phyloP scores from a whole-genome alignment of 495 filamentous ascomycete genomes.

The Penicillium steckii region DNA sequence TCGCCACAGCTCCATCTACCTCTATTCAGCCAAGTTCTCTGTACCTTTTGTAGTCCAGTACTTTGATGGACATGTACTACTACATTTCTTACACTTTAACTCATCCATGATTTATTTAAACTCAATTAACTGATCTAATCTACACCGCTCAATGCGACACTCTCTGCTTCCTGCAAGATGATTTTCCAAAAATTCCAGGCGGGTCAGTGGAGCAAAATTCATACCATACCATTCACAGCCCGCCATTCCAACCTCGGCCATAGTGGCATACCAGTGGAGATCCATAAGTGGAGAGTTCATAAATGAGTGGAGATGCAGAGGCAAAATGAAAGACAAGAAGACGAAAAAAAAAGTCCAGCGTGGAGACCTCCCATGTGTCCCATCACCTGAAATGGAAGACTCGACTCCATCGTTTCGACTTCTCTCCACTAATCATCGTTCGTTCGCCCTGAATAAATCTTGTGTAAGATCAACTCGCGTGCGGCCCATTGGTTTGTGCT shows the following conservation, averaged over 20 bases:
- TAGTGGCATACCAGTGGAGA: slow-evolving; percentile 23
- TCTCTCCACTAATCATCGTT: slow-evolving; percentile 2
- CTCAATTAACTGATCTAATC: not conserved
- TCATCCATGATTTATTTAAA: not conserved
- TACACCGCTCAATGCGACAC: not conserved
- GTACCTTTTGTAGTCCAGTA: too few species aligned
- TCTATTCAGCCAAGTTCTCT: too few species aligned
- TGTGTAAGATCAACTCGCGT: slow-evolving; percentile 5
- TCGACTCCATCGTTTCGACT: slow-evolving; percentile 1
- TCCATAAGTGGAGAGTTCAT: slow-evolving; percentile 5
- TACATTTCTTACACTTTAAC: too few species aligned
- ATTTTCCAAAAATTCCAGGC: slow-evolving; percentile 11
- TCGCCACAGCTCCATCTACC: not conserved
- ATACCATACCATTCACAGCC: slow-evolving; percentile 8
- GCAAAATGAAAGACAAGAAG: not conserved
- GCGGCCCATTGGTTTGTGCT: not conserved
- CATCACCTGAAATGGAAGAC: slow-evolving; percentile 16
- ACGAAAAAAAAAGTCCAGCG: slow-evolving; percentile 10
- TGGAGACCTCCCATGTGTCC: slow-evolving; percentile 26
- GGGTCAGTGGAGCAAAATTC: slow-evolving; percentile 18
- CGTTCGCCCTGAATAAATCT: slow-evolving; percentile 15
- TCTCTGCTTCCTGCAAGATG: too few species aligned
- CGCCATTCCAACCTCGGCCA: slow-evolving; percentile 22
- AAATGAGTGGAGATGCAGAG: slow-evolving; percentile 3
- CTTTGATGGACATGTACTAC: too few species aligned